A percentile compares a stretch with the other conserved stretches of the same genome.
These are phyloP conservation scores for Leccinum griseonigrum DNA, from an alignment of 1,284 basidiomycete genomes.

Conservation along the genomic window DNA sequence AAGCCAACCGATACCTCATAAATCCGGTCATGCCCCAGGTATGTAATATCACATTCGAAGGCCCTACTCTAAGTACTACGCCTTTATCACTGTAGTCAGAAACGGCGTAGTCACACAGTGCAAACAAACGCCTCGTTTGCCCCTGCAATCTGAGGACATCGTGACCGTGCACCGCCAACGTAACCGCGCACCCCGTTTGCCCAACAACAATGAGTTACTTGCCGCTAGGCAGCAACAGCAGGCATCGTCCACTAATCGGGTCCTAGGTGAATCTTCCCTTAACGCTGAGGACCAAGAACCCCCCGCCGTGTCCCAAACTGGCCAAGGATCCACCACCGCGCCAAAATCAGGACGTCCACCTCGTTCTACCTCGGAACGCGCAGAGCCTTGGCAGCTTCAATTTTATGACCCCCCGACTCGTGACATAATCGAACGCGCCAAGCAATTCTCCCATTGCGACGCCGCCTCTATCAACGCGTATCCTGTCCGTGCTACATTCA, in stretches of 20 bases:
- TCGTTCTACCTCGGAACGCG: too few relatives aligned
- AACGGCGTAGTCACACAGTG: background rate
- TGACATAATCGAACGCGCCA: too few relatives aligned
- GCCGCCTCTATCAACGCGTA: too few relatives aligned
- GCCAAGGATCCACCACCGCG: background rate
- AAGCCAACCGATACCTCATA: too few relatives aligned
- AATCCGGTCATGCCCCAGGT: too few relatives aligned
- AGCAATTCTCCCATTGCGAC: too few relatives aligned
- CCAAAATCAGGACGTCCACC: too few relatives aligned
- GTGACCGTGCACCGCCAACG: background rate
- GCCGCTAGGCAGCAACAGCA: background rate
- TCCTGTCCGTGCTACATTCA: too few relatives aligned
- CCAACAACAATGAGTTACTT: background rate
- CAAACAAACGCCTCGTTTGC: background rate
- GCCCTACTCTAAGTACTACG: background rate
- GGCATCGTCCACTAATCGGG: background rate
- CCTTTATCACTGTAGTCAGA: background rate
- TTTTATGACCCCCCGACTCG: too few relatives aligned
- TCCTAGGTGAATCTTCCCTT: background rate
- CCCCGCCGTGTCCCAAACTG: too few relatives aligned
- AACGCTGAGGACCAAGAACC: background rate
- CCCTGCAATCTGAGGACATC: background rate
- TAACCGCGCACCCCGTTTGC: background rate
- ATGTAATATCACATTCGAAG: too few relatives aligned
- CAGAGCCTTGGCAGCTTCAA: too few relatives aligned